Percentiles rank a stretch among this genome's conserved stretches.
Evolutionary conservation across 148 eudicot species (phyloP).

Genomic region (Rhododendron simsii): DNA sequence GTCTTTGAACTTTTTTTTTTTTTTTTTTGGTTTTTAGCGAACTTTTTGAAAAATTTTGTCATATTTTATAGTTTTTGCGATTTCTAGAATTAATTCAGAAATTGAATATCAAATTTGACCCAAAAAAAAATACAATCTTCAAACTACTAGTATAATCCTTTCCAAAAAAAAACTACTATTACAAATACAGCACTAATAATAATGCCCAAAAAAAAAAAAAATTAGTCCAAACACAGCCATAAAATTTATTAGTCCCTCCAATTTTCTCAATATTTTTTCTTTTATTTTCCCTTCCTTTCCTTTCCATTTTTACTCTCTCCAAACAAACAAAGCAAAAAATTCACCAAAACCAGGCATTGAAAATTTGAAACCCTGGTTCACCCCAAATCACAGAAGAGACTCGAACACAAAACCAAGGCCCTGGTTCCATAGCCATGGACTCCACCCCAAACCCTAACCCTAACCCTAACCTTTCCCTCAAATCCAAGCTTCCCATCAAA

Average conservation of each 20-base stretch:
- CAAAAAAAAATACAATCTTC: too few species aligned
- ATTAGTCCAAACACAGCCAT: too few species aligned
- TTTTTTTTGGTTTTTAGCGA: too few species aligned
- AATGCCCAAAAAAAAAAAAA: too few species aligned
- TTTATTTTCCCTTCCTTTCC: background rate
- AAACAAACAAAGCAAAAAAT: background rate
- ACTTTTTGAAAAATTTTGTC: background rate
- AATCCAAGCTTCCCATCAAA: constrained; percentile 43
- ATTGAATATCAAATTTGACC: background rate
- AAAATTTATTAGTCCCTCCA: background rate
- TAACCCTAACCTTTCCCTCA: background rate
- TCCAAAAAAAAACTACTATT: too few species aligned
- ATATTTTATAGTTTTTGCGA: too few species aligned
- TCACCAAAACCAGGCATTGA: background rate
- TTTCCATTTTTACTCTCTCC: background rate
- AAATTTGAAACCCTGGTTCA: background rate
- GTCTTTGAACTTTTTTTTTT: too few species aligned
- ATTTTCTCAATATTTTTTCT: background rate
- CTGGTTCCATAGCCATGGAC: constrained; percentile 10
- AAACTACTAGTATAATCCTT: too few species aligned
- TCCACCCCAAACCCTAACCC: constrained; percentile 15
- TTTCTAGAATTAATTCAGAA: background rate
- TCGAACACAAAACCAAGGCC: background rate
- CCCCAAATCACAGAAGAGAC: background rate
- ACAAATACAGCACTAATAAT: too few species aligned